Conservation (phyloP, 345 rosid species). For the Physaria fendleri region DNA sequence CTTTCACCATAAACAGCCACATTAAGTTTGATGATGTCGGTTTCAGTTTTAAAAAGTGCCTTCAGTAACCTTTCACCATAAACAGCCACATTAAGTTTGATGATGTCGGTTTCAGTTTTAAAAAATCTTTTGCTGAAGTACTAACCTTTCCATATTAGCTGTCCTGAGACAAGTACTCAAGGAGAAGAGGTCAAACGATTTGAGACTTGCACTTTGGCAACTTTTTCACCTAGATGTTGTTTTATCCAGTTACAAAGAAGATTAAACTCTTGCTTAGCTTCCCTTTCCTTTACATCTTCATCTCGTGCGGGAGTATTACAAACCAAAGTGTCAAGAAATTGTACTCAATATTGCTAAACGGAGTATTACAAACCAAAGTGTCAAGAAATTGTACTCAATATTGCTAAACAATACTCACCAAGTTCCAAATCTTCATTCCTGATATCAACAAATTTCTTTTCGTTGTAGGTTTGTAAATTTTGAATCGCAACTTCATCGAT, state of each 20-base stretch:
- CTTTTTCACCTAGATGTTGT: constrained; percentile 96
- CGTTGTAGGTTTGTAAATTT: constrained; percentile 92
- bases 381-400: neutral
- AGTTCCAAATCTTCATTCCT: constrained; percentile 97
- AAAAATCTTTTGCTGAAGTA: neutral
- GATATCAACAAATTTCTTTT: constrained; percentile 95
- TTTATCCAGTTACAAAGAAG: constrained; percentile 94
- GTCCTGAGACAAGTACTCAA: constrained; percentile 96
- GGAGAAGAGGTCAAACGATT: constrained; percentile 92
- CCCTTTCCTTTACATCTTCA: constrained; percentile 89
- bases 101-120: neutral
- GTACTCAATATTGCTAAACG: too few species aligned
- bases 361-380: neutral
- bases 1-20: constrained; percentile 95
- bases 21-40: constrained; percentile 92
- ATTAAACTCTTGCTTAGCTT: constrained; percentile 65
- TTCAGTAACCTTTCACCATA: constrained; percentile 74
- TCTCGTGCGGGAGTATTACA: constrained; percentile 50
- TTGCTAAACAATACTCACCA: constrained; percentile 42
- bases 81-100: neutral
- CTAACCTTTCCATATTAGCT: constrained; percentile 97
- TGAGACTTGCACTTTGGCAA: constrained; percentile 93
- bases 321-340: neutral
- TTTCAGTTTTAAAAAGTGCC: constrained; percentile 98
- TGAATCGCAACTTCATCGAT: constrained; percentile 98